phyloP scores from a whole-genome alignment of 2,329 filamentous ascomycete genomes.

The Fusarium caatingaense region DNA sequence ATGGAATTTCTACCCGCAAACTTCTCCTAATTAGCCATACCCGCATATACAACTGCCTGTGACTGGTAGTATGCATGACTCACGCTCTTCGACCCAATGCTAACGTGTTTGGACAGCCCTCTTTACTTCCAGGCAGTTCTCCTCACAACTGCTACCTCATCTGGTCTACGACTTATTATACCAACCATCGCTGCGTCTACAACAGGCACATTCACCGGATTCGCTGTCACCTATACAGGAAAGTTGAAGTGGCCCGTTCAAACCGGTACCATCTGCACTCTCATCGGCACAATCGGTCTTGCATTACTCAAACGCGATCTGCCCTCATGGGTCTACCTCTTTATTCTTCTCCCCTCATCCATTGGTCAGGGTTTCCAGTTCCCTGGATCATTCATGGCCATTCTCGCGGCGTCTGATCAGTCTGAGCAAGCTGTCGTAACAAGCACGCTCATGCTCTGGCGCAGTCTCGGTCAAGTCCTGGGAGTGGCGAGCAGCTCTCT shows the following conservation, averaged over 20 bases:
- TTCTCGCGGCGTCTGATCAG: slow-evolving; percentile 70
- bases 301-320: slow-evolving; percentile 62
- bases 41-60: background rate
- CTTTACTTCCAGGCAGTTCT: slow-evolving; percentile 83
- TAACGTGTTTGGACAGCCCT: slow-evolving; percentile 58
- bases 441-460: slow-evolving; percentile 77
- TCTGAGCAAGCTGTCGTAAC: slow-evolving; percentile 75
- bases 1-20: background rate
- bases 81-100: background rate
- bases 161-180: slow-evolving; percentile 77
- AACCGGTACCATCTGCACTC: slow-evolving; percentile 59
- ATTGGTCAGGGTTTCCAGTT: slow-evolving; percentile 73
- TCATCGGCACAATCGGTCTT: slow-evolving; percentile 64
- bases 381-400: slow-evolving; percentile 71
- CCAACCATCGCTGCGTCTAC: slow-evolving; percentile 68
- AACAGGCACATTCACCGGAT: slow-evolving; percentile 68
- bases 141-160: slow-evolving; percentile 74
- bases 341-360: slow-evolving; percentile 67
- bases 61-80: background rate
- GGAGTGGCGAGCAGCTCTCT: slow-evolving; percentile 79
- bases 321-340: slow-evolving; percentile 63
- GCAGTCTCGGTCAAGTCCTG: slow-evolving; percentile 76
- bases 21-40: background rate
- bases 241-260: slow-evolving; percentile 70
- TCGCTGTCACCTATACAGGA: slow-evolving; percentile 70